Conservation (phyloP, 2,329 filamentous ascomycete genomes). For the Alternaria dauci region DNA sequence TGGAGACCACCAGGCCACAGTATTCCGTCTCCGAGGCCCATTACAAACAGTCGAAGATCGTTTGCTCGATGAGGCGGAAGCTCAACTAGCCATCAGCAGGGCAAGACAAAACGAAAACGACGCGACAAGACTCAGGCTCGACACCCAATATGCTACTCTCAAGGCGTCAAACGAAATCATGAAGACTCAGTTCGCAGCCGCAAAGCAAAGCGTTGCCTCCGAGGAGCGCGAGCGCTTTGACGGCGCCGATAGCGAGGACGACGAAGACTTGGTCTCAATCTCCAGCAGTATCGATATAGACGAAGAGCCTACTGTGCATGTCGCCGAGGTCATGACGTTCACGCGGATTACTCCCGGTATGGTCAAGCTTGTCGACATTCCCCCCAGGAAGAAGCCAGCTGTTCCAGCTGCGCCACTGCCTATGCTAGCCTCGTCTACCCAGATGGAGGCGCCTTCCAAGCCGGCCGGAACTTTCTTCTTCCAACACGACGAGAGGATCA, state of each 20-base stretch:
- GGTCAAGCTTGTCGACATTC: constrained; percentile 35
- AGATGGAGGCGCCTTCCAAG: not conserved
- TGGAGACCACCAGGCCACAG: constrained; percentile 1
- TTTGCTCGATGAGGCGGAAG: constrained; percentile 32
- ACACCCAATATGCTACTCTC: constrained; percentile 17
- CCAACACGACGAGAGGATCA: constrained; percentile 7
- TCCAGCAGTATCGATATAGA: constrained; percentile 29
- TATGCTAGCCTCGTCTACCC: not conserved
- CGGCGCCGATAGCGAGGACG: constrained; percentile 13
- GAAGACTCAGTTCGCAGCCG: constrained; percentile 16
- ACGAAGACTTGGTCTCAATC: constrained; percentile 21
- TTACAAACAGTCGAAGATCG: constrained; percentile 32
- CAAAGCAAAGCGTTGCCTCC: not conserved
- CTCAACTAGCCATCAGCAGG: constrained; percentile 11
- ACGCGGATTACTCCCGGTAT: constrained; percentile 24
- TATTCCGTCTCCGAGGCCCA: constrained; percentile 23
- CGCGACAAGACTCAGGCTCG: constrained; percentile 16
- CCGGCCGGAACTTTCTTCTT: constrained; percentile 1
- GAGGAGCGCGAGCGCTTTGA: not conserved
- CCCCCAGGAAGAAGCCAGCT: constrained; percentile 15
- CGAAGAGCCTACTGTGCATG: constrained; percentile 29
- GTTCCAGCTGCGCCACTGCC: not conserved
- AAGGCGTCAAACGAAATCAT: constrained; percentile 20
- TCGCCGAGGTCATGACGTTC: constrained; percentile 20
- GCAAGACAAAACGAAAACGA: constrained; percentile 8